A percentile compares a stretch with the other conserved stretches of the same genome.
Conservation (phyloP, 768 basidiomycete species). For the Tylopilus rubrobrunneus region DNA sequence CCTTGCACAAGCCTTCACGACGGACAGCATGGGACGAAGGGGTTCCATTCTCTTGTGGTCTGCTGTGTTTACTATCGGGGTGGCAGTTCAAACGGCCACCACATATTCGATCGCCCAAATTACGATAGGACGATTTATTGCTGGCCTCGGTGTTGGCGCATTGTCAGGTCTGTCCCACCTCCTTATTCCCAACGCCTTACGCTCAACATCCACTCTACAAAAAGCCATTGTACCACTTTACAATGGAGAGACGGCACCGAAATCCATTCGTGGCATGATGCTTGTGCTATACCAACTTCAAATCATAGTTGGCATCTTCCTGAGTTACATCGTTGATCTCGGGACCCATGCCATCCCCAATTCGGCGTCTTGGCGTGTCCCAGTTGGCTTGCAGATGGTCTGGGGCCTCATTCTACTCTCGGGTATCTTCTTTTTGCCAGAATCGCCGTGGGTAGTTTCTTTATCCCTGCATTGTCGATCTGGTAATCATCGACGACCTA, state of each 20-base stretch:
- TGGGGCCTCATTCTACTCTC: constrained; percentile 13
- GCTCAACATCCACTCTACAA: constrained; percentile 10
- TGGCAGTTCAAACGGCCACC: constrained; percentile 13
- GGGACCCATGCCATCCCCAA: constrained; percentile 10
- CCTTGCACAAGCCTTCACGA: constrained; percentile 48
- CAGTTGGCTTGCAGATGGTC: constrained; percentile 11
- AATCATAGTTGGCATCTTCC: constrained; percentile 66
- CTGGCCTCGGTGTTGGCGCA: constrained; percentile 15
- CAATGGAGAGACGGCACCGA: constrained; percentile 76
- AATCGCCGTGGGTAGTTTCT: constrained; percentile 9
- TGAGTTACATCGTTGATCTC: constrained; percentile 63
- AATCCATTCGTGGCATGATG: constrained; percentile 65
- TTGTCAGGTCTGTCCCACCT: constrained; percentile 5
- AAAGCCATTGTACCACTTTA: constrained; percentile 61
- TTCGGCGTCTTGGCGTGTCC: constrained; percentile 15
- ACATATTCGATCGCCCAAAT: constrained; percentile 12
- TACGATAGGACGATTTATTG: constrained; percentile 11
- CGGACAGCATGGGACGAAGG: constrained; percentile 15
- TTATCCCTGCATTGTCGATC: neutral
- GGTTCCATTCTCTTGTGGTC: constrained; percentile 13
- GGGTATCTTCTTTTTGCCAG: constrained; percentile 12
- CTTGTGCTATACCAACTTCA: constrained; percentile 75
- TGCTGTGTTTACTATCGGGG: constrained; percentile 13
- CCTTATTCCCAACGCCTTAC: neutral
- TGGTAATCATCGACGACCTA: neutral